These are phyloP conservation scores for Colletotrichum euphorbiae DNA, from an alignment of 2,329 filamentous ascomycete genomes.

Conservation along the genomic window DNA sequence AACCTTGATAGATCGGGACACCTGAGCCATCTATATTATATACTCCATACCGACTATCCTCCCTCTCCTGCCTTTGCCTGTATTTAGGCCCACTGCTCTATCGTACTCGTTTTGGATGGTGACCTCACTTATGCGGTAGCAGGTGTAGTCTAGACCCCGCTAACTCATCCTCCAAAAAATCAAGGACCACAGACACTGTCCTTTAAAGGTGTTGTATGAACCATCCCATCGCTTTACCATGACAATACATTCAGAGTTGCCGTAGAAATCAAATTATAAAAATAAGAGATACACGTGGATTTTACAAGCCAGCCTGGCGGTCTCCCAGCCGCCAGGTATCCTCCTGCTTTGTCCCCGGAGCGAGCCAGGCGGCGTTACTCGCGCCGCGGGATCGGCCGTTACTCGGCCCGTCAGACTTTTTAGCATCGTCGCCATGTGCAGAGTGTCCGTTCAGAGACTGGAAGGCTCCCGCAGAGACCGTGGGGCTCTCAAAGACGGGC, in stretches of 20 bases:
- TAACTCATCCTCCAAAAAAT: neutral
- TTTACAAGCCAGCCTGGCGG: constrained; percentile 43
- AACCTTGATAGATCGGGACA: neutral
- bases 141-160: constrained; percentile 9
- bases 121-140: neutral
- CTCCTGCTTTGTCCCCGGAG: constrained; percentile 85
- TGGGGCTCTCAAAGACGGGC: constrained; percentile 53
- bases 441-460: constrained; percentile 59
- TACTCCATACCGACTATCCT: neutral
- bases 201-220: constrained; percentile 16
- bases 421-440: constrained; percentile 59
- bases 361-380: constrained; percentile 73
- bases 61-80: neutral
- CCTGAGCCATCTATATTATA: constrained; percentile 23
- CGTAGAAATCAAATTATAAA: neutral
- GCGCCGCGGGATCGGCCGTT: constrained; percentile 55
- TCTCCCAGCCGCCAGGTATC: constrained; percentile 76
- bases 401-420: constrained; percentile 65
- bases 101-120: neutral
- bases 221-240: constrained; percentile 21
- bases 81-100: neutral
- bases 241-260: constrained; percentile 34
- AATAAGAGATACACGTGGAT: constrained; percentile 30
- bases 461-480: constrained; percentile 39
- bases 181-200: neutral